phyloP scores from a whole-genome alignment of 129 eudicot species.

The Cynara cardunculus region DNA sequence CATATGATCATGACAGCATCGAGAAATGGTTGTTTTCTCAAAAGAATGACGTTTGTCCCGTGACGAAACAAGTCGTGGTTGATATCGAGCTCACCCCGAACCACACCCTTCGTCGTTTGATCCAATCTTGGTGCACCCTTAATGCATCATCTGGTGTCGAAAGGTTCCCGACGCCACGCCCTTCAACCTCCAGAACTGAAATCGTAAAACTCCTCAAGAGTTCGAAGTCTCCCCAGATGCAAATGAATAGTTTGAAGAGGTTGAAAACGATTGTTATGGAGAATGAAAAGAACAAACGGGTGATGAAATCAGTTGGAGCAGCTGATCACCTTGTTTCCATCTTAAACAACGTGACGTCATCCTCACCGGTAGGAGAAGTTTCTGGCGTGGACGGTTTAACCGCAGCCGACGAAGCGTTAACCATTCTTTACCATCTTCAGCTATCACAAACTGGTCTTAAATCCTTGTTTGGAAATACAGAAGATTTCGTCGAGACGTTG shows the following conservation, averaged over 20 bases:
- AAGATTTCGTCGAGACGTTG: conserved; percentile 31
- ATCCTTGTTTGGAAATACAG: conserved; percentile 18
- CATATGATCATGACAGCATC: conserved; percentile 67
- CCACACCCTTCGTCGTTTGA: conserved; percentile 53
- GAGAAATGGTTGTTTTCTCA: conserved; percentile 53
- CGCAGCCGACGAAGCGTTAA: conserved; percentile 37
- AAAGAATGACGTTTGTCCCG: conserved; percentile 48
- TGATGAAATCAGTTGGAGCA: conserved; percentile 52
- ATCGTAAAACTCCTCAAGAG: conserved; percentile 45
- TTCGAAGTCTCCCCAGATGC: conserved; percentile 32
- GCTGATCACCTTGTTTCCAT: conserved; percentile 30
- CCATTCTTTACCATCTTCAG: conserved; percentile 40
- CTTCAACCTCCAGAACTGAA: conserved; percentile 39
- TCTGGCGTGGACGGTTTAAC: conserved; percentile 12
- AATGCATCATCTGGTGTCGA: conserved; percentile 57
- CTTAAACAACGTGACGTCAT: background rate
- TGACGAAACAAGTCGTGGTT: conserved; percentile 48
- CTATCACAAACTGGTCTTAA: conserved; percentile 39
- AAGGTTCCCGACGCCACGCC: conserved; percentile 53
- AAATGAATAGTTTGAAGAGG: conserved; percentile 27
- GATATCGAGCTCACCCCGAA: conserved; percentile 56
- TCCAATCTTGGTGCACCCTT: conserved; percentile 76
- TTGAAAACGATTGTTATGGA: conserved; percentile 44
- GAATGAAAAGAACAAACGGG: conserved; percentile 42
- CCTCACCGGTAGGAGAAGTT: conserved; percentile 27